Percentiles rank a stretch among this genome's conserved stretches.
These are phyloP conservation scores for Erodium trifolium DNA, from an alignment of 441 rosid species.

Conservation along the genomic window DNA sequence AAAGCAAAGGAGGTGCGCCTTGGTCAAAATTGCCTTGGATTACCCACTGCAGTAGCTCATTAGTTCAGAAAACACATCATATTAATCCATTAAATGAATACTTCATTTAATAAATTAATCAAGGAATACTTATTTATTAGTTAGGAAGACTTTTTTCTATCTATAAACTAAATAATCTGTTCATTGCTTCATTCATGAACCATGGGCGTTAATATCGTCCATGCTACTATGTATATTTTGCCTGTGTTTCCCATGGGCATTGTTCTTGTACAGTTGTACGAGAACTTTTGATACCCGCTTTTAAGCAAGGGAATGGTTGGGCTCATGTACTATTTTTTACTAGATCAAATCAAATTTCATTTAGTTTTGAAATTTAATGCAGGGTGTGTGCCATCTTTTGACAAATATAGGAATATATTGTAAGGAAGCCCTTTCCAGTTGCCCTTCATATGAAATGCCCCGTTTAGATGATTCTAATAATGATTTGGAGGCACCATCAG, in stretches of 20 bases:
- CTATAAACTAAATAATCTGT: too few species aligned
- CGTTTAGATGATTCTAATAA: constrained; percentile 43
- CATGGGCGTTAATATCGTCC: too few species aligned
- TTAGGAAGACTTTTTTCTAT: too few species aligned
- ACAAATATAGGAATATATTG: constrained; percentile 60
- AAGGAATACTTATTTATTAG: too few species aligned
- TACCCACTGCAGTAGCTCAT: too few species aligned
- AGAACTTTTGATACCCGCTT: background rate
- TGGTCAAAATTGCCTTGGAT: too few species aligned
- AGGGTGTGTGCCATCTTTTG: constrained; percentile 88
- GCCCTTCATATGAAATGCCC: constrained; percentile 35
- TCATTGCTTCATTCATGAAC: too few species aligned
- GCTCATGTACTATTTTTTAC: constrained; percentile 1
- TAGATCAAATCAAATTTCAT: constrained; percentile 3
- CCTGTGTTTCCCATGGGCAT: background rate
- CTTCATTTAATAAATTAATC: too few species aligned
- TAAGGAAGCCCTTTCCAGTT: constrained; percentile 55
- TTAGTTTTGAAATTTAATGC: constrained; percentile 26
- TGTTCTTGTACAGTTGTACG: background rate
- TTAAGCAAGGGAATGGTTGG: constrained; percentile 11
- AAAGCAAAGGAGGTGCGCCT: too few species aligned
- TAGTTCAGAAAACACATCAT: too few species aligned
- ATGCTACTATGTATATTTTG: background rate
- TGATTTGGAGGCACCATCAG: constrained; percentile 45
- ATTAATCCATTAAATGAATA: too few species aligned